A percentile compares a stretch with the other conserved stretches of the same genome.
Conservation (phyloP, 1,139 yeast species). For the Geotrichum fermentans region DNA sequence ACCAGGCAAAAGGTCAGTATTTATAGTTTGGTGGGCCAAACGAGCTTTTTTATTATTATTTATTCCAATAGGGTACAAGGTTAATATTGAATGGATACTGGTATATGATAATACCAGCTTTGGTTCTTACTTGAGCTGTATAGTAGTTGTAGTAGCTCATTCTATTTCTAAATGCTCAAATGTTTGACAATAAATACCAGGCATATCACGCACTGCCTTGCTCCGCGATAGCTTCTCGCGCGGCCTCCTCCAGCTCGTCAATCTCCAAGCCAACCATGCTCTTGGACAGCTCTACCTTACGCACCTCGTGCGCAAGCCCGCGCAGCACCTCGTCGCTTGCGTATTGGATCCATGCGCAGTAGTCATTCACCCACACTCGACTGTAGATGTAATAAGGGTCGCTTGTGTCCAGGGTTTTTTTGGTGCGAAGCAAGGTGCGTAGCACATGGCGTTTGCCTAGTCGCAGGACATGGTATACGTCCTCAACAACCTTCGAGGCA, state of each 20-base stretch:
- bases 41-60: neutral
- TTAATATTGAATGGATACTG: too few relatives aligned
- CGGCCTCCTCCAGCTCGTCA: slow-evolving; percentile 32
- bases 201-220: neutral
- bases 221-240: slow-evolving; percentile 24
- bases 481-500: slow-evolving; percentile 63
- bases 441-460: slow-evolving; percentile 67
- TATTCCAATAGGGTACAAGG: too few relatives aligned
- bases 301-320: slow-evolving; percentile 62
- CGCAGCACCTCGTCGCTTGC: slow-evolving; percentile 49
- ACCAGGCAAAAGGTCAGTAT: too few relatives aligned
- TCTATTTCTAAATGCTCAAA: neutral
- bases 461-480: slow-evolving; percentile 59
- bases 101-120: too few relatives aligned
- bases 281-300: slow-evolving; percentile 28
- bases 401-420: slow-evolving; percentile 65
- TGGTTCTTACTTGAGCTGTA: too few relatives aligned
- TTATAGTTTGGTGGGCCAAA: too few relatives aligned
- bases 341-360: slow-evolving; percentile 70
- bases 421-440: slow-evolving; percentile 52
- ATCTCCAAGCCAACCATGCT: slow-evolving; percentile 30
- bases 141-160: neutral
- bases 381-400: slow-evolving; percentile 86
- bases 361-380: slow-evolving; percentile 72
- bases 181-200: neutral